phyloP scores from a whole-genome alignment of 306 rosid genomes.

The Trifolium dubium region DNA sequence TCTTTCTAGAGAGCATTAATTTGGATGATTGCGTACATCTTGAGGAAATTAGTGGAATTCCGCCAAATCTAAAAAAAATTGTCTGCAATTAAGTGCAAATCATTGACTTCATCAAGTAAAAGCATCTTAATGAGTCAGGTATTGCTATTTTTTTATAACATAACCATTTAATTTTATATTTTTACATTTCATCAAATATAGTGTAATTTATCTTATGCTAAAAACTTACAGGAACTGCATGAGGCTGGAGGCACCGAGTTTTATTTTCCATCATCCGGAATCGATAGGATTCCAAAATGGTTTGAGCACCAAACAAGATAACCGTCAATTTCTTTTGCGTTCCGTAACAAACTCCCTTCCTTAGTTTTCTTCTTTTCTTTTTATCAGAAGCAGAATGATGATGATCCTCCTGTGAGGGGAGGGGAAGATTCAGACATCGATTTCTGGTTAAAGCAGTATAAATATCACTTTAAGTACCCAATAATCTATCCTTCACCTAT shows the following conservation, averaged over 20 bases:
- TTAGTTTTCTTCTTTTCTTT: background rate
- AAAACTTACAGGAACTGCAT: background rate
- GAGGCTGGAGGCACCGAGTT: background rate
- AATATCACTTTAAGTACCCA: too few species aligned
- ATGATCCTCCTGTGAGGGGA: too few species aligned
- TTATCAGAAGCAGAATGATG: too few species aligned
- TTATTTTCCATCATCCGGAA: background rate
- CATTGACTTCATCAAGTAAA: conserved; percentile 4
- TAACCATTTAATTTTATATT: background rate
- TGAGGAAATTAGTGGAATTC: conserved; percentile 29
- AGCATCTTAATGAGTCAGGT: conserved; percentile 27
- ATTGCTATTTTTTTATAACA: too few species aligned
- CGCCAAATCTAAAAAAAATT: background rate
- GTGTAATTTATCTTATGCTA: background rate
- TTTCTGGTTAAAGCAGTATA: too few species aligned
- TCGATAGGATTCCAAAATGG: background rate
- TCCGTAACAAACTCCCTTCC: background rate
- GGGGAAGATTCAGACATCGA: too few species aligned
- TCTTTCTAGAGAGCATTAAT: background rate
- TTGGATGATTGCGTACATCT: background rate
- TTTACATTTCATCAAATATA: background rate
- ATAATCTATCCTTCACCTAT: too few species aligned
- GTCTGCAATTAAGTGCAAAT: background rate
- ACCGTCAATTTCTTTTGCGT: background rate
- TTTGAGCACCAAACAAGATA: background rate